phyloP scores from a whole-genome alignment of 2,329 filamentous ascomycete genomes.

The Fusarium siculi region DNA sequence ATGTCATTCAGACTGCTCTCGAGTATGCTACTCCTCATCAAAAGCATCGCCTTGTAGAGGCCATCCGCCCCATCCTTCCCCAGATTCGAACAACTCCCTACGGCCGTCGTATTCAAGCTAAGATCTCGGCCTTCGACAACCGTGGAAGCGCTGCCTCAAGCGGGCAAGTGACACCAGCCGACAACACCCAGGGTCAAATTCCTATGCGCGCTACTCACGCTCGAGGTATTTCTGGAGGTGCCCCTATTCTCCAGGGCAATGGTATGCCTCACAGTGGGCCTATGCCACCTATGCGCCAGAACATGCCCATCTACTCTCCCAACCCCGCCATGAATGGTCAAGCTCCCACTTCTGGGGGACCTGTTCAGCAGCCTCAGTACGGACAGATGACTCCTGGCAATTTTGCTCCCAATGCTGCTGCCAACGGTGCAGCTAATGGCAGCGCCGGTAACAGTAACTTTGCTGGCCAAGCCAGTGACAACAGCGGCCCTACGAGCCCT shows the following conservation, averaged over 20 bases:
- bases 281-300: slow-evolving; percentile 45
- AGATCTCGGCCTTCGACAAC: slow-evolving; percentile 75
- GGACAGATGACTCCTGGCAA: slow-evolving; percentile 42
- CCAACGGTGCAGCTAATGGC: slow-evolving; percentile 5
- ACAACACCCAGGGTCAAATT: slow-evolving; percentile 65
- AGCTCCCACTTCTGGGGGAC: slow-evolving; percentile 39
- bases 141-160: slow-evolving; percentile 56
- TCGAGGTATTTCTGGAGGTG: slow-evolving; percentile 56
- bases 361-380: slow-evolving; percentile 46
- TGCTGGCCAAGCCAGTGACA: slow-evolving; percentile 30
- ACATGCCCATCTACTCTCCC: slow-evolving; percentile 50
- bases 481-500: slow-evolving; percentile 7
- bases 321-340: slow-evolving; percentile 48
- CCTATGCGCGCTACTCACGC: slow-evolving; percentile 57
- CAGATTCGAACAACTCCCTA: slow-evolving; percentile 91
- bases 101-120: slow-evolving; percentile 91
- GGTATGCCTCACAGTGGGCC: slow-evolving; percentile 40
- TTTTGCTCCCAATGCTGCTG: slow-evolving; percentile 27
- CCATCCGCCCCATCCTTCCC: slow-evolving; percentile 85
- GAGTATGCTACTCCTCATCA: slow-evolving; percentile 81
- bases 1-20: slow-evolving; percentile 95
- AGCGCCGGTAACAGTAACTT: slow-evolving; percentile 15
- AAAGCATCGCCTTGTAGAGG: slow-evolving; percentile 81
- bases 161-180: slow-evolving; percentile 63
- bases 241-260: slow-evolving; percentile 50